phyloP scores from a whole-genome alignment of 495 filamentous ascomycete species.

The Aspergillus egyptiacus region DNA sequence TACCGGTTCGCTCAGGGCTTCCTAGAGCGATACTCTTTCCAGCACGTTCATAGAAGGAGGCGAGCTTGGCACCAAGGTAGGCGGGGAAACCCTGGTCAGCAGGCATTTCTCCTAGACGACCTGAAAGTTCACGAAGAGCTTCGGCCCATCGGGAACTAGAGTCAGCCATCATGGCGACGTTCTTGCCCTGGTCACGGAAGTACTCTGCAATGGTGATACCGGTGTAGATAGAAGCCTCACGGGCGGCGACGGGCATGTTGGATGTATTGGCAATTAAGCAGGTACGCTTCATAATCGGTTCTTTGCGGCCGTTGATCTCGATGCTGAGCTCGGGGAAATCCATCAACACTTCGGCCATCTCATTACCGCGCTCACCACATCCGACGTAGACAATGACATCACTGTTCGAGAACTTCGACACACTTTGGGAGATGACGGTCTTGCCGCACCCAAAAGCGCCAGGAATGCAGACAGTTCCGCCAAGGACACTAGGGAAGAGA shows the following conservation, averaged over 20 bases:
- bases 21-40: conserved; percentile 80
- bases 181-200: conserved; percentile 96
- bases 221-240: conserved; percentile 98
- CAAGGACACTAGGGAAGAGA: conserved; percentile 96
- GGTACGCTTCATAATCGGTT: conserved; percentile 99
- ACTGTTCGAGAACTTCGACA: conserved; percentile 99
- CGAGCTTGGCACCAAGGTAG: conserved; percentile 92
- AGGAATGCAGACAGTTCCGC: conserved; percentile 95
- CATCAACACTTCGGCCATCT: conserved; percentile 99
- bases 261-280: conserved; percentile 98
- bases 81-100: conserved; percentile 99
- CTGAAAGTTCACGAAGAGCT: conserved; percentile 96
- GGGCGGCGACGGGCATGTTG: conserved; percentile 98
- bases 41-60: conserved; percentile 98
- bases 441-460: conserved; percentile 99
- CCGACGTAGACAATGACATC: conserved; percentile 99
- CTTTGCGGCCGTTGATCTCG: conserved; percentile 81
- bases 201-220: conserved; percentile 98
- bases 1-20: conserved; percentile 79
- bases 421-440: conserved; percentile 96
- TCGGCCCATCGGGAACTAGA: conserved; percentile 98
- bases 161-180: conserved; percentile 99
- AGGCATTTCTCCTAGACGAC: conserved; percentile 98
- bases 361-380: conserved; percentile 96
- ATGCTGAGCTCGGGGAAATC: conserved; percentile 97